These are phyloP conservation scores for Cladosporium cucumerinum DNA, from an alignment of 2,329 filamentous ascomycete genomes.

Conservation along the genomic window DNA sequence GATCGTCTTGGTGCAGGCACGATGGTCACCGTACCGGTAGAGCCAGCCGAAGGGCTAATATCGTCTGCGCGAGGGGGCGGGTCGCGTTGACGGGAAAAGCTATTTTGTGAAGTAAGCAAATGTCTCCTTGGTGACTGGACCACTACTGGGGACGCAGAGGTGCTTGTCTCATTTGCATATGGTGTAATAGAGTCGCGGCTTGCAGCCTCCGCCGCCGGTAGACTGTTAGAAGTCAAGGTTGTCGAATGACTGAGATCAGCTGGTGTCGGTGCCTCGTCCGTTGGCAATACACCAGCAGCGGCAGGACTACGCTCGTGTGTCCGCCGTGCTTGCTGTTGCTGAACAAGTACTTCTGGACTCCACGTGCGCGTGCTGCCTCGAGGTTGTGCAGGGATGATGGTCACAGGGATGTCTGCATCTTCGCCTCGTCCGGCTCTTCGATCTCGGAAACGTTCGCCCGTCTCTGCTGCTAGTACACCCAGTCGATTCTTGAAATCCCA, in stretches of 20 bases:
- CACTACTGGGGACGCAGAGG: constrained; percentile 20
- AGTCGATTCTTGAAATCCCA: constrained; percentile 45
- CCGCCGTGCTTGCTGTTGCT: constrained; percentile 6
- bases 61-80: constrained; percentile 31
- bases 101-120: constrained; percentile 1
- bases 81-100: constrained; percentile 11
- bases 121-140: constrained; percentile 11
- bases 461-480: constrained; percentile 48
- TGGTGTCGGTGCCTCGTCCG: not conserved
- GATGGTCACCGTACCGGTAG: constrained; percentile 22
- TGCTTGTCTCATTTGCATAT: constrained; percentile 6
- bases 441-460: constrained; percentile 42
- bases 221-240: constrained; percentile 18
- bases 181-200: constrained; percentile 6
- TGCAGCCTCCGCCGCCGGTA: constrained; percentile 4
- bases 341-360: constrained; percentile 40
- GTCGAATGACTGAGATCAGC: constrained; percentile 19
- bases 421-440: constrained; percentile 35
- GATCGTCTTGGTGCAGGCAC: constrained; percentile 28
- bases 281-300: not conserved
- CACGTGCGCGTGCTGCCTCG: constrained; percentile 51
- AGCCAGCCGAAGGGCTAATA: constrained; percentile 27
- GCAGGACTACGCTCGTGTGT: constrained; percentile 1
- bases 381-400: constrained; percentile 59
- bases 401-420: constrained; percentile 52